phyloP scores from a whole-genome alignment of 2,329 filamentous ascomycete genomes.

The Chaetomiaceae sp. region DNA sequence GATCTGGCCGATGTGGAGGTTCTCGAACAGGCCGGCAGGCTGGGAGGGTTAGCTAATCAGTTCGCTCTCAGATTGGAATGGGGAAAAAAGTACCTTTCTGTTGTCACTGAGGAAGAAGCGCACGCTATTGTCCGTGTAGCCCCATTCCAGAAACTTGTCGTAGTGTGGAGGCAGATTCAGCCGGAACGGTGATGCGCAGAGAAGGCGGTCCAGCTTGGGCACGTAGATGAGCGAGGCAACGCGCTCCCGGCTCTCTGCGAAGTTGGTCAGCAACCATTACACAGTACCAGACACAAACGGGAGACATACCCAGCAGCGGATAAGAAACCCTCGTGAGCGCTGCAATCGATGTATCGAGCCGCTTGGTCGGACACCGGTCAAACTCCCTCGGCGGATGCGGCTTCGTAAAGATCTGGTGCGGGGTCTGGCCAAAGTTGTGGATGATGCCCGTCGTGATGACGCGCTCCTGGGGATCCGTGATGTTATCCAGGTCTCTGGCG shows the following conservation, averaged over 20 bases:
- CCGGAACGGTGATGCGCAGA: constrained; percentile 79
- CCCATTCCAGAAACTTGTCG: constrained; percentile 94
- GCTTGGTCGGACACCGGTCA: constrained; percentile 56
- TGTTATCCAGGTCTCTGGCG: constrained; percentile 85
- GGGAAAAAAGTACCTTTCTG: constrained; percentile 52
- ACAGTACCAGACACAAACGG: not conserved
- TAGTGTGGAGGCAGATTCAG: constrained; percentile 82
- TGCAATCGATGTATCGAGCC: constrained; percentile 74
- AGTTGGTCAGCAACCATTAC: constrained; percentile 7
- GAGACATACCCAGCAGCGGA: constrained; percentile 60
- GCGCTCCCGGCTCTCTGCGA: constrained; percentile 63
- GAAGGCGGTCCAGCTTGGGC: constrained; percentile 71
- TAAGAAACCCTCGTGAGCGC: constrained; percentile 74
- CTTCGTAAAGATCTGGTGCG: constrained; percentile 85
- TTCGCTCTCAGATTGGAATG: not conserved
- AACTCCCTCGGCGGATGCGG: constrained; percentile 75
- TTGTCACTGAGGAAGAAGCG: constrained; percentile 85
- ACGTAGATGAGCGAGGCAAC: constrained; percentile 77
- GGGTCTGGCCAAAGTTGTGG: constrained; percentile 97
- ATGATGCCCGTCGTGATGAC: constrained; percentile 91
- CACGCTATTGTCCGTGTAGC: constrained; percentile 86
- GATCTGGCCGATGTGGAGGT: constrained; percentile 86
- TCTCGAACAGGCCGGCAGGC: constrained; percentile 84
- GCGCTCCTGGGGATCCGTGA: constrained; percentile 81
- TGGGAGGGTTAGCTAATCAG: constrained; percentile 24